Evolutionary conservation across 345 rosid genomes (phyloP).

Genomic region (Bruguiera sexangula): DNA sequence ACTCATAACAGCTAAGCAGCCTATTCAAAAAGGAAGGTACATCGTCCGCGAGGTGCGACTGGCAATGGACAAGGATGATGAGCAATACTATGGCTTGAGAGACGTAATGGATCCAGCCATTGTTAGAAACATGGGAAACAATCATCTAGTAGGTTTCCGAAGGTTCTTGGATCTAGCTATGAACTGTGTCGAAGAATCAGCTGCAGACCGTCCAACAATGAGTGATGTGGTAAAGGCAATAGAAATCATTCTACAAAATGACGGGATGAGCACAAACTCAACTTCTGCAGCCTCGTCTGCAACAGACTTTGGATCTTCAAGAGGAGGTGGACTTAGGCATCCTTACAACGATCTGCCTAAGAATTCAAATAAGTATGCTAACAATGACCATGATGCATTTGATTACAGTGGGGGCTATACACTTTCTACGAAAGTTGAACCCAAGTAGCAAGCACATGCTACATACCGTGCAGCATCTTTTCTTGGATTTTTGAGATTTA

Average conservation of each 20-base stretch:
- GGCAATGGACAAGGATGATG: conserved; percentile 50
- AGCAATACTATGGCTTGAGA: conserved; percentile 56
- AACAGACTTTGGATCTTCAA: conserved; percentile 59
- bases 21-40: conserved; percentile 86
- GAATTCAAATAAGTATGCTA: conserved; percentile 19
- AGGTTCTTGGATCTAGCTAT: conserved; percentile 67
- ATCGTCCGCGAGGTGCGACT: conserved; percentile 71
- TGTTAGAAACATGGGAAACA: conserved; percentile 37
- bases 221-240: conserved; percentile 75
- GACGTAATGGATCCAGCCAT: conserved; percentile 60
- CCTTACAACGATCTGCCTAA: conserved; percentile 52
- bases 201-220: conserved; percentile 80
- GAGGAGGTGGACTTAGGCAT: conserved; percentile 36
- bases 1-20: conserved; percentile 72
- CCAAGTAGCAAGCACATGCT: conserved; percentile 38
- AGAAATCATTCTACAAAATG: conserved; percentile 66
- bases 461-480: too few relatives aligned
- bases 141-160: conserved; percentile 48
- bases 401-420: conserved; percentile 75
- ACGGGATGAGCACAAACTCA: conserved; percentile 67
- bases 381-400: conserved; percentile 36
- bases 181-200: conserved; percentile 86
- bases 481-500: too few relatives aligned
- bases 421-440: conserved; percentile 56
- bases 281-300: conserved; percentile 81